Evolutionary conservation across 1,139 yeast genomes (phyloP), one percentile per base, ranked within the genome.

Genomic region (Arxiozyma bovina): DNA sequence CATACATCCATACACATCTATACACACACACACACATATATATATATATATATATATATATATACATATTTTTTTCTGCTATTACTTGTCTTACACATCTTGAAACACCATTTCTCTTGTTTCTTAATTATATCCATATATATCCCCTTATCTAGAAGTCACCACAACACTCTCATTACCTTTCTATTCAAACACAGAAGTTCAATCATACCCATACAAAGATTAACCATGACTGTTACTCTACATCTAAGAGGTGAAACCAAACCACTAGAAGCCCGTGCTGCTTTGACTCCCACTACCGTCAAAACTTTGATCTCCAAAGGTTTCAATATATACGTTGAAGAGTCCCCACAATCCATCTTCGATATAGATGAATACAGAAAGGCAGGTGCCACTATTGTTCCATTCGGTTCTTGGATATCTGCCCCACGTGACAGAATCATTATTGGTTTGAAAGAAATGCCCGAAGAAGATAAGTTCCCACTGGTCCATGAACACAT

Each of bases 251-350:
- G 99, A 77, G 97, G 97, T 45, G 99, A 93, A 73, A 87, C 95
- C 67, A 93, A 93, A 81, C 96, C 97, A 44, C 77, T 90, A 66
- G 99, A 93, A 76, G 96, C 95, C 61, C 87, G 99, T 76, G 96
- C 98, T 44, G 97, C 96, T 51, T 79, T 93, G 65, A 90, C 99
- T 9, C 99, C 99, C 42, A 74, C 88, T 50, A 87, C 96, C 51
- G 85, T 96, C 64, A 87, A 88, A 74, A 80, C 84, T 64, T 78
- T 93, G 60, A 72, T 88, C 58, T 90, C 85, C 61, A 91, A 95
- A 51, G 99, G 99, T 1, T 93, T 88, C 75, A 81, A 84, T 62
- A 81, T 93, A 50, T 87, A 76, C 61, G 96, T 93, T 55, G 99
- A 93, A 74, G 85, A 88, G 64, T 82, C 94, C 27, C 77, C 84